Base-by-base conservation (phyloP, 169 alveolate species). In the Plasmodium ovale region DNA sequence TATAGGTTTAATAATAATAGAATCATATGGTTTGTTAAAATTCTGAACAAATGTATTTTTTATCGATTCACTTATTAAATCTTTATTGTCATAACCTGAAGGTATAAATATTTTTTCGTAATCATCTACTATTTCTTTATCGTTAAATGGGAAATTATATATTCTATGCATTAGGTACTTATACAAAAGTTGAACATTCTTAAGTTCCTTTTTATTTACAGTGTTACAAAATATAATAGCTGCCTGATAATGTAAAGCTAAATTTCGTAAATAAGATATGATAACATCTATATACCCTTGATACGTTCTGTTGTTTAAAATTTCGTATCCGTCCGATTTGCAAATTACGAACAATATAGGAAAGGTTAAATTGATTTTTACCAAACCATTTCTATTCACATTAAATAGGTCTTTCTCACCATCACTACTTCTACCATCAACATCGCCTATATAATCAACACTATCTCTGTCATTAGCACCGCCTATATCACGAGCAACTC, bases 251-350 rank as follows among this genome's bases (percentile, higher is more conserved):
- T 44, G 59, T 51, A 77, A 54, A 19, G 88, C 88, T 47, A 77
- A 10, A 37, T 77, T 59, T 27, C 88, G 54, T 37, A 77, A 37
- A 21, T 77, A 77, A 0, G 88, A 65, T n/a, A 77, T 62, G 3
- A 77, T 77, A 2, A 77, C 88, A 42, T 77, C 88, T 16, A 77
- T 77, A 35, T 77, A 77, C 9, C 88, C 88, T 62, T 77, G 88
- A 25, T 77, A 77, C 7, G 88, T 77, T 77, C 88, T 14, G 19
- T 77, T 77, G 74, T 77, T 77, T 64, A 77, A 77, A 35, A 77
- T 77, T 77, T 77, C 88, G 39, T 77, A 77, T 51, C 88, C 88
- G 54, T 77, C 88, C 16, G 88, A 77, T 77, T 77, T 77, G 27
- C 88, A 77, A 23, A 77, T 77, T 23, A 77, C 44, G 27, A 77